phyloP scores from a whole-genome alignment of 2,329 filamentous ascomycete species.

The Exophiala sp. region DNA sequence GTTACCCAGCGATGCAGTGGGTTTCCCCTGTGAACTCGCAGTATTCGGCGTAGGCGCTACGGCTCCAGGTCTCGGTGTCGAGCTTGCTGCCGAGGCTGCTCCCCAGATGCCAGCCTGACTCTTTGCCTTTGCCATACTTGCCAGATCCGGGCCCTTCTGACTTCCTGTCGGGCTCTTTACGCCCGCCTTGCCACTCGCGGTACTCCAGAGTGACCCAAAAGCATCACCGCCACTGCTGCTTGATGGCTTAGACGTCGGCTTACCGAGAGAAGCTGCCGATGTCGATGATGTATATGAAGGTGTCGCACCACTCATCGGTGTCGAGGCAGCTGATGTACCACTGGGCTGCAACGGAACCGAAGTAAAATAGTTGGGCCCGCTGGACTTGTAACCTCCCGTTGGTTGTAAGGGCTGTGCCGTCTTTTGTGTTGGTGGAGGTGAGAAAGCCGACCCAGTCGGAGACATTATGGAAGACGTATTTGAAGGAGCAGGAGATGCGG shows the following conservation, averaged over 20 bases:
- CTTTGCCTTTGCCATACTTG: constrained; percentile 97
- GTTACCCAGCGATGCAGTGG: constrained; percentile 35
- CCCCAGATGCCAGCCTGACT: constrained; percentile 94
- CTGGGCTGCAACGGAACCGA: constrained; percentile 54
- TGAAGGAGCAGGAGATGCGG: constrained; percentile 47
- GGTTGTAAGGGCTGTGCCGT: constrained; percentile 50
- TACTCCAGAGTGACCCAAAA: constrained; percentile 80
- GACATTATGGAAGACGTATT: constrained; percentile 58
- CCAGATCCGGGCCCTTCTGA: constrained; percentile 72
- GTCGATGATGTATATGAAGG: constrained; percentile 38
- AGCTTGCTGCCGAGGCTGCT: constrained; percentile 54
- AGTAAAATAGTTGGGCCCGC: constrained; percentile 91
- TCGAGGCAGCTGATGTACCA: constrained; percentile 31
- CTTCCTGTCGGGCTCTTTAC: constrained; percentile 67
- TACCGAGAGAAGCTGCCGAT: constrained; percentile 41
- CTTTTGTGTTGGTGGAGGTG: constrained; percentile 41
- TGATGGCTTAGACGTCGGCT: constrained; percentile 45
- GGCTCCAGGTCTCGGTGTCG: constrained; percentile 44
- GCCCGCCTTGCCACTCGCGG: constrained; percentile 64
- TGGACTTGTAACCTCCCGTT: constrained; percentile 61
- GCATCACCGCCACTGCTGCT: constrained; percentile 68
- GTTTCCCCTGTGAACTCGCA: constrained; percentile 31
- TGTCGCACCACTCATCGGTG: constrained; percentile 32
- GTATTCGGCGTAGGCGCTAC: constrained; percentile 42
- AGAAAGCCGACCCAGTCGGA: constrained; percentile 52